Evolutionary conservation across 371 early-diverging fungal genomes (phyloP).

Genomic region (Umbelopsis sp.): DNA sequence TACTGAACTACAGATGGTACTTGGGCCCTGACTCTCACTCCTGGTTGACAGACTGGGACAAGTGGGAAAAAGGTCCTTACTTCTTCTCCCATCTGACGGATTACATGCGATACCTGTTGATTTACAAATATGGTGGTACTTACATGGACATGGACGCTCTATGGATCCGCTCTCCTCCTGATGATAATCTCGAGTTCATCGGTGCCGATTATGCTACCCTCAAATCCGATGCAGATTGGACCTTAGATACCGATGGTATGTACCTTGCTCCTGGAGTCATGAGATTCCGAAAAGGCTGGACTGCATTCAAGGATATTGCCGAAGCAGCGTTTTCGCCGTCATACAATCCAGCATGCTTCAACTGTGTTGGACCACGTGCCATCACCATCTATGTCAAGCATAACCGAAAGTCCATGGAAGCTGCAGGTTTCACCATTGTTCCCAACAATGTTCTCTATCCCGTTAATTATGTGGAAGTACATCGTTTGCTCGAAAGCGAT

Average conservation of each 20-base stretch:
- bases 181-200: constrained; percentile 61
- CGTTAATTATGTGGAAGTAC: constrained; percentile 54
- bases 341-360: constrained; percentile 66
- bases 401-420: constrained; percentile 50
- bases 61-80: constrained; percentile 56
- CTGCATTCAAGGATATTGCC: constrained; percentile 64
- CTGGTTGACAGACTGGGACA: constrained; percentile 65
- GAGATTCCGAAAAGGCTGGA: constrained; percentile 67
- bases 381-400: constrained; percentile 63
- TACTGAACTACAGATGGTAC: constrained; percentile 64
- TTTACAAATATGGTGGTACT: constrained; percentile 72
- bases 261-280: constrained; percentile 68
- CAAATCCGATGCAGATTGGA: constrained; percentile 58
- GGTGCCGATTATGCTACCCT: constrained; percentile 61
- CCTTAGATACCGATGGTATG: constrained; percentile 60
- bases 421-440: constrained; percentile 52
- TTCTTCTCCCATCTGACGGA: constrained; percentile 68
- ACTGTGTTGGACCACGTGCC: constrained; percentile 67
- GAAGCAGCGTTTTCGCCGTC: constrained; percentile 56
- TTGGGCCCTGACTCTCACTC: constrained; percentile 63
- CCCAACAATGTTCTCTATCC: constrained; percentile 60
- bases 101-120: constrained; percentile 56
- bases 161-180: constrained; percentile 65
- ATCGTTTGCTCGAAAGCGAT: constrained; percentile 41
- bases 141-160: constrained; percentile 77